Evolutionary conservation across 2,329 filamentous ascomycete species (phyloP).

Genomic region (Fusarium penzigii): DNA sequence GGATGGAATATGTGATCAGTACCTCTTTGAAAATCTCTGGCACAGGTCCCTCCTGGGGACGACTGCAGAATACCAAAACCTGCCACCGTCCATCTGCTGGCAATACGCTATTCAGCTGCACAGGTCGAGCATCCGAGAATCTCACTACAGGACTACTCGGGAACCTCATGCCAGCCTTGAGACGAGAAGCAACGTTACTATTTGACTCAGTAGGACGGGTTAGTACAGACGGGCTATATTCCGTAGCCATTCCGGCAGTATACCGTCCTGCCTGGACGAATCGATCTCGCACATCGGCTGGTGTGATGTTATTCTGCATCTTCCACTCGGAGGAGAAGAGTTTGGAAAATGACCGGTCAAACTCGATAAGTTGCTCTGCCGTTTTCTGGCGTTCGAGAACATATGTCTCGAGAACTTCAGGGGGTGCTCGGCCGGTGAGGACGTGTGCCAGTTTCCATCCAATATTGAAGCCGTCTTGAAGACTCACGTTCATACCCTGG

Average conservation of each 20-base stretch:
- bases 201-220: background rate
- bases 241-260: conserved; percentile 19
- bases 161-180: conserved; percentile 19
- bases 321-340: conserved; percentile 19
- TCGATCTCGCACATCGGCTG: conserved; percentile 15
- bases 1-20: background rate
- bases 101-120: conserved; percentile 14
- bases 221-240: conserved; percentile 8
- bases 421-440: conserved; percentile 38
- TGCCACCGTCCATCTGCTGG: conserved; percentile 23
- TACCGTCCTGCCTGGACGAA: conserved; percentile 23
- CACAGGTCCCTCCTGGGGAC: background rate
- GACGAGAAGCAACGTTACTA: background rate
- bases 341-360: conserved; percentile 42
- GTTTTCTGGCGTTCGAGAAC: conserved; percentile 53
- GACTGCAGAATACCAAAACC: conserved; percentile 15
- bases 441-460: conserved; percentile 54
- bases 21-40: background rate
- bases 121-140: conserved; percentile 20
- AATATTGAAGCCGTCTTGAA: conserved; percentile 63
- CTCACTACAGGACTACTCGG: conserved; percentile 16
- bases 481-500: conserved; percentile 70
- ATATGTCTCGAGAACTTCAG: conserved; percentile 45
- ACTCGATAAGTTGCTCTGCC: conserved; percentile 63
- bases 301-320: conserved; percentile 4